Base-by-base conservation (phyloP, 73 alveolate species). In the Blepharisma japonicum region DNA sequence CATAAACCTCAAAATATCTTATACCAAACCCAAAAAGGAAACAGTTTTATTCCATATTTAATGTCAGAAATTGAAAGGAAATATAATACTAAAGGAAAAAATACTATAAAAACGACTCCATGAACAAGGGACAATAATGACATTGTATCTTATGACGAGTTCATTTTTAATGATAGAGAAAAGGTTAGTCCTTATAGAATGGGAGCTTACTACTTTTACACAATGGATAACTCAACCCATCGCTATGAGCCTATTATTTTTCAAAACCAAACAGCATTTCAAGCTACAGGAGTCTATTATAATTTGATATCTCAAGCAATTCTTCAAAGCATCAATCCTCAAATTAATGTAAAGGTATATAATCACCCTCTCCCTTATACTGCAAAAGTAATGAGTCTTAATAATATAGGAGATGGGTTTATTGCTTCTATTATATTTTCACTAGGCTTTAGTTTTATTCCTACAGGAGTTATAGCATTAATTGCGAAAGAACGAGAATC, bases 381-480 rank as follows among this genome's bases (percentile, higher is more conserved):
- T 14, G 61, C 11, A 45, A 7, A 14, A 45, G 20, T 70, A 45
- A 14, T 7, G n/a, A 18, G 20, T 38, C 38, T 39, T 7, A 25
- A 21, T 38, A 45, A 61, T 18, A 6, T 71, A 46, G 89, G 56
- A 4, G 83, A 66, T 55, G 90, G 90, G 39, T 81, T 78, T 39
- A 6, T 61, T 85, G 85, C 54, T 84, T 70, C 89, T 6, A 51
- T 96, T 79, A 87, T 89, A 55, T 83, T 94, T 50, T 87, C 98
- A 6, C 87, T 96, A n/a, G 99, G 98, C 14, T 91, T 94, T 77
- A 83, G 99, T n/a, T 81, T 96, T 77, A 93, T 96, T 25, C 98
- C 98, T 6, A 92, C 99, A n/a, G 82, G 90, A 71, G 86, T 96
- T 18, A 84, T 94, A 5, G 82, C 91, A 53, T 83, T 86, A 55